Evolutionary conservation across 768 basidiomycete species (phyloP).

Genomic region (Suillus subaureus): DNA sequence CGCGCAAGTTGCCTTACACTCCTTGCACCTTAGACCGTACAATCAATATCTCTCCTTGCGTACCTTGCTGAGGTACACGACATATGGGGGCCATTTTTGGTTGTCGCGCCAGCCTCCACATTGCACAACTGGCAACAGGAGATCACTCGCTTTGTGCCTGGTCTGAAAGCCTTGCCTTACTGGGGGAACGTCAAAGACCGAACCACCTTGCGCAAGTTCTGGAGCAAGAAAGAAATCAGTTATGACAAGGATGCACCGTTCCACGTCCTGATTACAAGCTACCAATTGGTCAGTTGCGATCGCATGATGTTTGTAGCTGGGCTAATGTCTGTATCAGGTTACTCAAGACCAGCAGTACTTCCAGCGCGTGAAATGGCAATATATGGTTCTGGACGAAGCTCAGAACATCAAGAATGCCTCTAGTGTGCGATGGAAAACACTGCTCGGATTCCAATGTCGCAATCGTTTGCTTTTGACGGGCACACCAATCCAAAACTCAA

Average conservation of each 20-base stretch:
- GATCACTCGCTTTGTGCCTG: conserved; percentile 91
- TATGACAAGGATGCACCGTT: conserved; percentile 96
- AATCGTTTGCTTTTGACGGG: conserved; percentile 95
- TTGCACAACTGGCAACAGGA: conserved; percentile 99
- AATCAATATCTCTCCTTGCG: conserved; percentile 94
- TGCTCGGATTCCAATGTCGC: conserved; percentile 93
- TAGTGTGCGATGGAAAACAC: conserved; percentile 95
- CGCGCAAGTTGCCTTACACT: neutral
- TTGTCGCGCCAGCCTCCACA: conserved; percentile 96
- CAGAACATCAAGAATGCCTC: conserved; percentile 99
- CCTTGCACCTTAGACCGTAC: conserved; percentile 70
- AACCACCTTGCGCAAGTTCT: conserved; percentile 91
- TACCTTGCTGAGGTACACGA: conserved; percentile 97
- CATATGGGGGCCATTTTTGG: conserved; percentile 99
- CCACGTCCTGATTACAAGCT: conserved; percentile 95
- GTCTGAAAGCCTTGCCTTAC: conserved; percentile 92
- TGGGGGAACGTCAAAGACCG: conserved; percentile 99
- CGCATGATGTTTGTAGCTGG: neutral
- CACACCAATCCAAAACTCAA: conserved; percentile 98
- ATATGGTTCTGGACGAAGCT: conserved; percentile 99
- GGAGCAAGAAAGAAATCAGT: conserved; percentile 97
- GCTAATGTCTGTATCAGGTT: conserved; percentile 49
- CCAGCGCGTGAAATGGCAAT: conserved; percentile 98
- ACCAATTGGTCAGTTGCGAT: conserved; percentile 73
- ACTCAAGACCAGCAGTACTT: conserved; percentile 98